These are phyloP conservation scores for Peronospora belbahrii DNA, from an alignment of 352 stramenopile species.

Conservation along the genomic window DNA sequence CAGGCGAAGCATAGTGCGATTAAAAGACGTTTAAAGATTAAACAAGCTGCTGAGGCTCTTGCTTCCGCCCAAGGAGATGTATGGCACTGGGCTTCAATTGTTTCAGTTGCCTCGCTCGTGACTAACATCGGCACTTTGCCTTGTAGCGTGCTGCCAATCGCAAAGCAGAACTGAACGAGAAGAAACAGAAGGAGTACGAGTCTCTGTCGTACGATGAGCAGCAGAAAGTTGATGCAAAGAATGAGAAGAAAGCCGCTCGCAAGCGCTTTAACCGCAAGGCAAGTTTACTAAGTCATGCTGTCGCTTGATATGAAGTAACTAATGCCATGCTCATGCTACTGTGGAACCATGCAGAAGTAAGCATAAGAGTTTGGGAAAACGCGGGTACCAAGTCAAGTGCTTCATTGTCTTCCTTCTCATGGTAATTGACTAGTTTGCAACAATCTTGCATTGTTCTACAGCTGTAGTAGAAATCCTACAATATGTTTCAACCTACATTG, in stretches of 20 bases:
- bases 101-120: not conserved
- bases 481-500: too few relatives aligned
- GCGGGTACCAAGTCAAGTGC: not conserved
- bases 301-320: not conserved
- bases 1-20: slow-evolving; percentile 68
- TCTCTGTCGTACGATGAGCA: slow-evolving; percentile 75
- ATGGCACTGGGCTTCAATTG: not conserved
- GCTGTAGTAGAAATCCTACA: too few relatives aligned
- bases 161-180: slow-evolving; percentile 52
- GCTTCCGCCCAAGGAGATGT: slow-evolving; percentile 27
- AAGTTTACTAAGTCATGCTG: not conserved
- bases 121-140: not conserved
- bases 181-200: slow-evolving; percentile 75
- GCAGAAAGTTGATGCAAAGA: slow-evolving; percentile 64
- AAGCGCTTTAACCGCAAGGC: slow-evolving; percentile 67
- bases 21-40: slow-evolving; percentile 66
- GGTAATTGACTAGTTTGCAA: too few relatives aligned
- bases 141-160: slow-evolving; percentile 40
- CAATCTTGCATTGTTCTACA: too few relatives aligned
- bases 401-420: not conserved
- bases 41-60: slow-evolving; percentile 36
- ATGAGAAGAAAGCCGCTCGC: slow-evolving; percentile 60
- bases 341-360: slow-evolving; percentile 18
- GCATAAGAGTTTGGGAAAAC: not conserved
- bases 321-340: not conserved